Conservation (phyloP, 306 rosid species). For the Canavalia gladiata region DNA sequence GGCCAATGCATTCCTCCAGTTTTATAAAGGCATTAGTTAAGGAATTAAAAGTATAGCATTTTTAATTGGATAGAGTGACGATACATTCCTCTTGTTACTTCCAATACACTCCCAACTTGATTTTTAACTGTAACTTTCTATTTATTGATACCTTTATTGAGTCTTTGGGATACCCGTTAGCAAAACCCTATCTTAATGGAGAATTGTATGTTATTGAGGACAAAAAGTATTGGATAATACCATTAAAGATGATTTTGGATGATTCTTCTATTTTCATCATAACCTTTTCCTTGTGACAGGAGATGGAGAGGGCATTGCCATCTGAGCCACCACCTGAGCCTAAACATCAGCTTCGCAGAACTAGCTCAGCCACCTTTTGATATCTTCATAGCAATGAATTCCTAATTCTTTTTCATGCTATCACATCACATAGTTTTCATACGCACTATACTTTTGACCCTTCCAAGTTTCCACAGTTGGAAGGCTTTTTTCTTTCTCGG, state of each 20-base stretch:
- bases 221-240: neutral
- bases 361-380: constrained; percentile 62
- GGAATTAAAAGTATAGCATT: no score
- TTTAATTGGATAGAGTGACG: no score
- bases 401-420: neutral
- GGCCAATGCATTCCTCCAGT: no score
- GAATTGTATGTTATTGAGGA: neutral
- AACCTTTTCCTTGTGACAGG: constrained; percentile 48
- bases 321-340: constrained; percentile 55
- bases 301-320: constrained; percentile 57
- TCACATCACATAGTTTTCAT: neutral
- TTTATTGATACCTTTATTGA: no score
- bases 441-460: constrained; percentile 38
- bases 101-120: no score
- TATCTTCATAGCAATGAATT: constrained; percentile 37
- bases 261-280: constrained; percentile 25
- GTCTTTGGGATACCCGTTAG: no score
- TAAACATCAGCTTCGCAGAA: constrained; percentile 64
- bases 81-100: no score
- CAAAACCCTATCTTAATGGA: no score
- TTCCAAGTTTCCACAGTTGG: constrained; percentile 40
- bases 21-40: no score
- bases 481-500: constrained; percentile 40
- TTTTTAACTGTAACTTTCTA: no score
- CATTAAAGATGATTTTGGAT: constrained; percentile 1